A percentile compares a stretch with the other conserved stretches of the same genome.
Conservation (phyloP, 805 yeast species). For the Ogataea populi-albae region DNA sequence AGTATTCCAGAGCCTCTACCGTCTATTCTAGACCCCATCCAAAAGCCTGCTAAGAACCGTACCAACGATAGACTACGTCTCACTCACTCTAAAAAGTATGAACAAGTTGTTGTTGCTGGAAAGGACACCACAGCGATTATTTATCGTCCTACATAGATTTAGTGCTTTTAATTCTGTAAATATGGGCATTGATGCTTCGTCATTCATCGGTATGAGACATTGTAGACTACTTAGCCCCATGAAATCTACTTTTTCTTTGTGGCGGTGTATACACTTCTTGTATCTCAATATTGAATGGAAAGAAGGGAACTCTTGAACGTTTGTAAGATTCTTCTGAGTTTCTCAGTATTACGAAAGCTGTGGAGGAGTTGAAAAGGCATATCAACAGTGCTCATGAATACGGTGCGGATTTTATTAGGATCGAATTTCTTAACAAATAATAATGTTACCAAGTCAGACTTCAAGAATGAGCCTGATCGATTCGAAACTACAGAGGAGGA, state of each 20-base stretch:
- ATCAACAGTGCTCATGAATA: too few species aligned
- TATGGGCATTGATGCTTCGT: not conserved
- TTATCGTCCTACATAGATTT: conserved; percentile 36
- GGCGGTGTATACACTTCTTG: conserved; percentile 1
- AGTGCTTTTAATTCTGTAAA: not conserved
- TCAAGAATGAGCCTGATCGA: not conserved
- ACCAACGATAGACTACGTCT: conserved; percentile 47
- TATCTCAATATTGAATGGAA: not conserved
- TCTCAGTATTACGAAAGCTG: too few species aligned
- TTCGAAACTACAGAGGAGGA: not conserved
- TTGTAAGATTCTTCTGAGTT: too few species aligned
- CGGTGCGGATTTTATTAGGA: not conserved
- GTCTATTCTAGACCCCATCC: conserved; percentile 53
- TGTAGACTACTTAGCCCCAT: too few species aligned
- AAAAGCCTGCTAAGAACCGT: conserved; percentile 18
- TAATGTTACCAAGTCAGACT: too few species aligned
- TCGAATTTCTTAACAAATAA: not conserved
- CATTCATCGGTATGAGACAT: not conserved
- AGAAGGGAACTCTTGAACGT: too few species aligned
- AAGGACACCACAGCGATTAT: conserved; percentile 59
- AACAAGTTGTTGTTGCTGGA: conserved; percentile 64
- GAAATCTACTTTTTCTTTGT: too few species aligned
- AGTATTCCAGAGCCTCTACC: conserved; percentile 56
- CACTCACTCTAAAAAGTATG: conserved; percentile 30
- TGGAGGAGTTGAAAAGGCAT: too few species aligned